phyloP scores from a whole-genome alignment of 1,284 basidiomycete genomes.

The Limonomyces culmigenus region DNA sequence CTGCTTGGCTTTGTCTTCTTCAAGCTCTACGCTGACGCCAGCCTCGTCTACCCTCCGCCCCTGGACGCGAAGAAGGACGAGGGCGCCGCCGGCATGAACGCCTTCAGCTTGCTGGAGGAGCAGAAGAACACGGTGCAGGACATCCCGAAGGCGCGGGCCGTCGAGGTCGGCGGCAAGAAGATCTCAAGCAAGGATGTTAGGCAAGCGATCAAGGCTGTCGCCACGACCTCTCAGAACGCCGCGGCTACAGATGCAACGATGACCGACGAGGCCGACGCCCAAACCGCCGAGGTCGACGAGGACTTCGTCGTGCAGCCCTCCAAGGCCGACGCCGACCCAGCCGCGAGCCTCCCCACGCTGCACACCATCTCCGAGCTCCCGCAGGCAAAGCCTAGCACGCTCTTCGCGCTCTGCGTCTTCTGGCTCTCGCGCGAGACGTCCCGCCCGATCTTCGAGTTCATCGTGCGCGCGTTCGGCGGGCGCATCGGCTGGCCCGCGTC shows the following conservation, averaged over 20 bases:
- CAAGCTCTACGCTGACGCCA: constrained; percentile 92
- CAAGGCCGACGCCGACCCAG: constrained; percentile 33
- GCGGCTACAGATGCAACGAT: constrained; percentile 23
- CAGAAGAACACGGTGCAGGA: constrained; percentile 10
- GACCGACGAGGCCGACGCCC: constrained; percentile 12
- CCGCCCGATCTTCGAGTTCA: constrained; percentile 86
- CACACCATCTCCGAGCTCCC: constrained; percentile 51
- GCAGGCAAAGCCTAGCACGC: constrained; percentile 23
- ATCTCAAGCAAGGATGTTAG: constrained; percentile 55
- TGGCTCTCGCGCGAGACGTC: constrained; percentile 93
- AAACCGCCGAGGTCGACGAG: constrained; percentile 37
- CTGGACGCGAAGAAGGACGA: constrained; percentile 79
- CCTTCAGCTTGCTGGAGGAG: constrained; percentile 48
- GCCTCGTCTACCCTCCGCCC: constrained; percentile 89
- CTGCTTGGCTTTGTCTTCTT: constrained; percentile 91
- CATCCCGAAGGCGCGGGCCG: constrained; percentile 20
- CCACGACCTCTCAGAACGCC: constrained; percentile 15
- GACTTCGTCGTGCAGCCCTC: constrained; percentile 57
- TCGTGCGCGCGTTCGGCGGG: constrained; percentile 85
- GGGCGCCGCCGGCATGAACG: constrained; percentile 78
- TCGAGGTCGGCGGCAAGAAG: constrained; percentile 36
- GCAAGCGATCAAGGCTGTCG: constrained; percentile 54
- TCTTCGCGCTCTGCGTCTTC: constrained; percentile 85
- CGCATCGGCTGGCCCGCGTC: constrained; percentile 81
- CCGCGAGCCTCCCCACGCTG: constrained; percentile 59